phyloP scores from a whole-genome alignment of 805 yeast genomes.

The Wickerhamiella parazyma region DNA sequence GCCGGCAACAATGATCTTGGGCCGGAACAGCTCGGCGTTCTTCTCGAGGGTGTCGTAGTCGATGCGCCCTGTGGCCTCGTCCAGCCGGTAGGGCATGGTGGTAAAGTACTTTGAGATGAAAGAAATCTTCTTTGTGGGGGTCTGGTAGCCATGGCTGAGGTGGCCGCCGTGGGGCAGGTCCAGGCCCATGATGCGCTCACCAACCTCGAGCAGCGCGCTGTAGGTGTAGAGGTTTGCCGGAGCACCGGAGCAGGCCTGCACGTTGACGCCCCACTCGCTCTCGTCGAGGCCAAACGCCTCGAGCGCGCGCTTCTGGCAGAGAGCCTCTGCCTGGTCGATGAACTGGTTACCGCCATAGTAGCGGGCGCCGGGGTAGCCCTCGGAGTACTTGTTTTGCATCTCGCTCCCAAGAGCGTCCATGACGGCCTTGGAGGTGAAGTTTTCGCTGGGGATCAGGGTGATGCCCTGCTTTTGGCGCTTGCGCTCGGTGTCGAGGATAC shows the following conservation, averaged over 20 bases:
- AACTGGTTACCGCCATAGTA: conserved; percentile 96
- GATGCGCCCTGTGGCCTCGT: conserved; percentile 74
- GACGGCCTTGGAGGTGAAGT: conserved; percentile 89
- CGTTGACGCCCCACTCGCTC: conserved; percentile 92
- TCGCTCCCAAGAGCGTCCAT: conserved; percentile 91
- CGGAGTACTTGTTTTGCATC: conserved; percentile 96
- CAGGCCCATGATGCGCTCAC: conserved; percentile 92
- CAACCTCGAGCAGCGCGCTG: conserved; percentile 75
- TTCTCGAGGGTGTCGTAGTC: conserved; percentile 80
- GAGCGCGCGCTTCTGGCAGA: conserved; percentile 86
- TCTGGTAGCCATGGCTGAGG: conserved; percentile 93
- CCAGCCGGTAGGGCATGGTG: conserved; percentile 93
- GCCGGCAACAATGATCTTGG: conserved; percentile 91
- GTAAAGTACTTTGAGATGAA: conserved; percentile 88
- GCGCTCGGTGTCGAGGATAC: conserved; percentile 62
- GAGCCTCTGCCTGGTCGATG: conserved; percentile 78
- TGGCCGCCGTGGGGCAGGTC: conserved; percentile 99
- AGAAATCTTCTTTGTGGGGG: conserved; percentile 77
- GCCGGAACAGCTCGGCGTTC: conserved; percentile 78
- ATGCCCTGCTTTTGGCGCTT: conserved; percentile 83
- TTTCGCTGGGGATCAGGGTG: conserved; percentile 88
- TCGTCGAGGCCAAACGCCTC: conserved; percentile 66
- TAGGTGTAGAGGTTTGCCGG: conserved; percentile 93
- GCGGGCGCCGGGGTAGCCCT: conserved; percentile 96
- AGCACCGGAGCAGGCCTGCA: conserved; percentile 88